A percentile compares a stretch with the other conserved stretches of the same genome.
Conservation (phyloP, 1,139 yeast genomes). For the Pneumocystis canis region DNA sequence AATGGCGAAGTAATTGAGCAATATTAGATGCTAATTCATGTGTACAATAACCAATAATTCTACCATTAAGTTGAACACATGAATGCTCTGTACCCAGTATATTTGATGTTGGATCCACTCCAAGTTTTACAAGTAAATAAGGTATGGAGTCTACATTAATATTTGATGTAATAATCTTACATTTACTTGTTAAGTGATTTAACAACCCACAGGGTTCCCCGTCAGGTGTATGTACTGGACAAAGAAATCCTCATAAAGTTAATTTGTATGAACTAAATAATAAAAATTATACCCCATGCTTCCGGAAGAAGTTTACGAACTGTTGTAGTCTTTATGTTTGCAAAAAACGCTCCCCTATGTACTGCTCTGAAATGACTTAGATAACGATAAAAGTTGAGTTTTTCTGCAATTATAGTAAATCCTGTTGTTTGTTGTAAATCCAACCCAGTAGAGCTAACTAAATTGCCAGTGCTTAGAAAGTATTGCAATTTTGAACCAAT, state of each 20-base stretch:
- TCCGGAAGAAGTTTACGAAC: slow-evolving; percentile 94
- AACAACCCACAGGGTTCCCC: slow-evolving; percentile 98
- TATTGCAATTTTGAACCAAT: slow-evolving; percentile 90
- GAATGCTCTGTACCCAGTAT: slow-evolving; percentile 54
- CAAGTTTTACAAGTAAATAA: slow-evolving; percentile 50
- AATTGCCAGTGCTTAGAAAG: slow-evolving; percentile 89
- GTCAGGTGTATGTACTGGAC: slow-evolving; percentile 99
- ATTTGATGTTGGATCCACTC: slow-evolving; percentile 39
- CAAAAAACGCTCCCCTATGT: slow-evolving; percentile 98
- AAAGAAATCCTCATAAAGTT: slow-evolving; percentile 38
- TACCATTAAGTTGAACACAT: slow-evolving; percentile 89
- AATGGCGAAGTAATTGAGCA: slow-evolving; percentile 78
- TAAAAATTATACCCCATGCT: slow-evolving; percentile 60
- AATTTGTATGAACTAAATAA: not conserved
- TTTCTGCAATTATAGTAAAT: slow-evolving; percentile 96
- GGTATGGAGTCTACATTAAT: slow-evolving; percentile 66
- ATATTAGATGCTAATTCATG: slow-evolving; percentile 76
- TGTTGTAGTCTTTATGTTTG: slow-evolving; percentile 92
- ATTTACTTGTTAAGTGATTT: slow-evolving; percentile 91
- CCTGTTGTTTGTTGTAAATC: slow-evolving; percentile 98
- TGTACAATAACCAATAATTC: slow-evolving; percentile 84
- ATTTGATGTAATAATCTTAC: slow-evolving; percentile 66
- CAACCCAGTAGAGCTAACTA: slow-evolving; percentile 90
- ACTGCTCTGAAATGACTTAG: slow-evolving; percentile 97
- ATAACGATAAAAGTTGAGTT: slow-evolving; percentile 91